Evolutionary conservation across 108 stramenopile species (phyloP), one percentile per base, ranked within the genome.

Genomic region (Cyclotella cryptica): DNA sequence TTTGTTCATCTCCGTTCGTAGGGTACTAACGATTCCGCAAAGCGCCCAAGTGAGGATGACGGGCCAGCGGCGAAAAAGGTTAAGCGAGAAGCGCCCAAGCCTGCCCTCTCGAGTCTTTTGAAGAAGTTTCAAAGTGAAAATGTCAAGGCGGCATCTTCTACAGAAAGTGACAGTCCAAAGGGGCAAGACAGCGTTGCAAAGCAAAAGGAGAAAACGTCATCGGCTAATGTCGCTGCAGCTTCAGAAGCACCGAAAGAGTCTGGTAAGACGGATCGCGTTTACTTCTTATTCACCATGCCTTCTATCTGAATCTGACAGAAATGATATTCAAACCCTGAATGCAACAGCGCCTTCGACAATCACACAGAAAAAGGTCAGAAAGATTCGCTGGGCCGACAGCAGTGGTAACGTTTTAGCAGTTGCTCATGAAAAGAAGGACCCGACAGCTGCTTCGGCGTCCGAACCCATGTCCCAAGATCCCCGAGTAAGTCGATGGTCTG

Each of bases 311-410:
- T 6, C 35, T 35, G 35, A 35, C 35, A 35, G 2, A 35, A 35
- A 35, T 35, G 35, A 35, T 6, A 35, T 35, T 2, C 4, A 35
- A 35, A 35, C 35, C 4, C 6, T 35, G 2, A 6, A 24, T 55
- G 24, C 24, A 26, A 21, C 55, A 55, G n/a, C 55, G 11, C 24
- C 11, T 24, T 22, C 35, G 14, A 35, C 35, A 35, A 35, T 30
- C 3, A 15, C 14, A 3, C 42, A 74, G 78, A 81, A 85, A 73
- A 64, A 74, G 21, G 58, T 61, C 26, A 86, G 87, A 54, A 83
- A 87, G 17, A 90, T 96, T 18, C 92, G 89, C 65, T 96, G 92
- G 92, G 80, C 85, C 19, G 94, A 96, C 70, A 86, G 84, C 60
- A 88, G 86, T 53, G 94, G 94, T 27, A 86, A 90, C 11, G 72